These are phyloP conservation scores for Linum lewisii DNA, from an alignment of 345 rosid genomes.

Conservation along the genomic window DNA sequence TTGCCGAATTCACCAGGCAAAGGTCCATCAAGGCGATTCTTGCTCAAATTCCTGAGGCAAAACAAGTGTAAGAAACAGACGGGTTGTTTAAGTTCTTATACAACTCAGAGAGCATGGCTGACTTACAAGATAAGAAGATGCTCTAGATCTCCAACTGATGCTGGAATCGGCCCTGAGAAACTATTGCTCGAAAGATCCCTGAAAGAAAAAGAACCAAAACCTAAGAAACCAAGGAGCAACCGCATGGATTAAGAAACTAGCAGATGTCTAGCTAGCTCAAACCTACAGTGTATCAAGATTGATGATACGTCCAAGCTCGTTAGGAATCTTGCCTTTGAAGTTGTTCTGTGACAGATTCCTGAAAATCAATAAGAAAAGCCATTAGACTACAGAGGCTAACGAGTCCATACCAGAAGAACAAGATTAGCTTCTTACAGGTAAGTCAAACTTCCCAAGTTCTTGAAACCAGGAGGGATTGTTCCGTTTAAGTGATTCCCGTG, in stretches of 20 bases:
- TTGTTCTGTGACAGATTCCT: constrained; percentile 75
- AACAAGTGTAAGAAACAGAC: neutral
- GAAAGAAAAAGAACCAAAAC: constrained; percentile 1
- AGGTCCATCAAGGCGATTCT: constrained; percentile 49
- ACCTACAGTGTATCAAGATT: constrained; percentile 86
- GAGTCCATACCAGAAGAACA: neutral
- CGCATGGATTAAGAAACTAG: neutral
- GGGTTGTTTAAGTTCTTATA: neutral
- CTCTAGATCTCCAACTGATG: constrained; percentile 78
- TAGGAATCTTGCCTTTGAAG: constrained; percentile 67
- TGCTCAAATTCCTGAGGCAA: constrained; percentile 55
- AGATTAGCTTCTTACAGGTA: constrained; percentile 48
- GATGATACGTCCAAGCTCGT: constrained; percentile 66
- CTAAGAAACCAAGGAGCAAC: neutral
- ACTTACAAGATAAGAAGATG: constrained; percentile 84
- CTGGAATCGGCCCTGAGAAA: constrained; percentile 66
- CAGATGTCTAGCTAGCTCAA: neutral
- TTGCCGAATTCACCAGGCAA: constrained; percentile 77
- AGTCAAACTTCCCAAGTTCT: constrained; percentile 70
- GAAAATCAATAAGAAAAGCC: neutral
- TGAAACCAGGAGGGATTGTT: constrained; percentile 67
- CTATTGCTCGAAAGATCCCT: constrained; percentile 84
- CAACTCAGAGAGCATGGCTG: neutral
- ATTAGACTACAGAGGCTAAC: neutral
- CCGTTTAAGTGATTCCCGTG: constrained; percentile 75